Evolutionary conservation across 139 green algal species (phyloP).

Genomic region (Parachlorella kessleri): DNA sequence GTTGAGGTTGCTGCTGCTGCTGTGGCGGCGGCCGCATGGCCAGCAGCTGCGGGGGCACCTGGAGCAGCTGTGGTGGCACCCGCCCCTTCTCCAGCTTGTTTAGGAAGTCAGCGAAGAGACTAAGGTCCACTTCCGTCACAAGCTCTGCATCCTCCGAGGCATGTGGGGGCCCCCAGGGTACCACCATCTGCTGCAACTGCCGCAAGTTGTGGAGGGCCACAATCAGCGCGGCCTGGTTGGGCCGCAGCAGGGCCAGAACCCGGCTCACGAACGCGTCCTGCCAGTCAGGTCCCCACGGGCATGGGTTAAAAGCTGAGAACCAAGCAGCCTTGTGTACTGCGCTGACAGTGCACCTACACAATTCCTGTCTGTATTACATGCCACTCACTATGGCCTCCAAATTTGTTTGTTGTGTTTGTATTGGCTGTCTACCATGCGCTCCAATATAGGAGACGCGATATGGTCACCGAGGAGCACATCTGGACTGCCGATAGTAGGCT

Average conservation of each 20-base stretch:
- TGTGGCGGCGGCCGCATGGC: background rate
- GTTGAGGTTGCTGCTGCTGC: slow-evolving; percentile 1
- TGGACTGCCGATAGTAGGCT: too few relatives aligned
- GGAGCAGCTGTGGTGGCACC: background rate
- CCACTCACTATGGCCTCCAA: too few relatives aligned
- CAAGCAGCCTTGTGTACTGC: too few relatives aligned
- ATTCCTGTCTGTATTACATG: too few relatives aligned
- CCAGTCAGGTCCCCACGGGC: too few relatives aligned
- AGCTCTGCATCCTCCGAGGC: slow-evolving; percentile 18
- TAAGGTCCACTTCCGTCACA: slow-evolving; percentile 17
- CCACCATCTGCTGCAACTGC: slow-evolving; percentile 26
- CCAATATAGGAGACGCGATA: too few relatives aligned
- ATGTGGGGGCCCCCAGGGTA: slow-evolving; percentile 18
- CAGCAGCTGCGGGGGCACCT: background rate
- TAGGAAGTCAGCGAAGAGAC: slow-evolving; percentile 3
- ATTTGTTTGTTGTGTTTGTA: too few relatives aligned
- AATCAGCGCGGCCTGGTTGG: background rate
- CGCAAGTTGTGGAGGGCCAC: slow-evolving; percentile 20
- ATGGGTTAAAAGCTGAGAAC: too few relatives aligned
- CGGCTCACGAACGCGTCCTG: slow-evolving; percentile 29
- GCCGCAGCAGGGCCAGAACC: slow-evolving; percentile 17
- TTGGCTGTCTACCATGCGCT: too few relatives aligned
- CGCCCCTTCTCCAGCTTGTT: background rate
- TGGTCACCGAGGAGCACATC: too few relatives aligned
- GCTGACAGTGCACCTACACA: too few relatives aligned